These are phyloP conservation scores for Mycena galericulata DNA, from an alignment of 768 basidiomycete species.

Conservation along the genomic window DNA sequence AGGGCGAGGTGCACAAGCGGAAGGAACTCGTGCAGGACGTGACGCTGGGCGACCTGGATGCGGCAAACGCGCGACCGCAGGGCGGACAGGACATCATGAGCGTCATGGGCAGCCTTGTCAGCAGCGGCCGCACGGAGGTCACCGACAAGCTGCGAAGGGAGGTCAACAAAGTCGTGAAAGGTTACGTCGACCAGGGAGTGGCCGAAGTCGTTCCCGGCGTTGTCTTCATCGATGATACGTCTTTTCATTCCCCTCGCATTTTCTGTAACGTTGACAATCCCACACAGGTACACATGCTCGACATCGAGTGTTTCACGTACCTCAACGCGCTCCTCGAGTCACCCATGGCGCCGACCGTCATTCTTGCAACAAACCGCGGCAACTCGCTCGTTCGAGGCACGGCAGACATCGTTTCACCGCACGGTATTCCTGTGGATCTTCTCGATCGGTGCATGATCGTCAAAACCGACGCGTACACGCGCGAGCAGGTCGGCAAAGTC, in stretches of 20 bases:
- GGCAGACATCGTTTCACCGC: conserved; percentile 91
- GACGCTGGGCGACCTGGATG: conserved; percentile 94
- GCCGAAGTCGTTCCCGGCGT: conserved; percentile 98
- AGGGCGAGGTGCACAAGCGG: conserved; percentile 95
- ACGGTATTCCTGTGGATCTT: conserved; percentile 94
- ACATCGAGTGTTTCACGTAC: conserved; percentile 99
- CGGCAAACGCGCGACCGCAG: conserved; percentile 95
- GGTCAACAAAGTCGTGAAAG: conserved; percentile 99
- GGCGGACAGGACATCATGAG: conserved; percentile 99
- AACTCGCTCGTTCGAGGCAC: conserved; percentile 93
- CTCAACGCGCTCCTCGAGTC: conserved; percentile 96
- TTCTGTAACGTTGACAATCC: neutral
- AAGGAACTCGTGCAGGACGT: conserved; percentile 97
- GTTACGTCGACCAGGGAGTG: conserved; percentile 97
- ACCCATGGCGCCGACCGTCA: conserved; percentile 96
- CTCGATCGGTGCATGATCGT: conserved; percentile 98
- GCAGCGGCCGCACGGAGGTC: conserved; percentile 93
- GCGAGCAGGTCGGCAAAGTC: conserved; percentile 28
- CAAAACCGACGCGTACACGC: conserved; percentile 84
- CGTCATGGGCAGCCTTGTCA: conserved; percentile 93
- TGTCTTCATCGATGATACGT: conserved; percentile 94
- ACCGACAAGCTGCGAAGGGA: conserved; percentile 98
- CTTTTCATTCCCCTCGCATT: neutral
- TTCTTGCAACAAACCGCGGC: conserved; percentile 96
- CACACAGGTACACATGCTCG: conserved; percentile 97